Conservation (phyloP, 129 eudicot genomes). For the Tagetes patula region DNA sequence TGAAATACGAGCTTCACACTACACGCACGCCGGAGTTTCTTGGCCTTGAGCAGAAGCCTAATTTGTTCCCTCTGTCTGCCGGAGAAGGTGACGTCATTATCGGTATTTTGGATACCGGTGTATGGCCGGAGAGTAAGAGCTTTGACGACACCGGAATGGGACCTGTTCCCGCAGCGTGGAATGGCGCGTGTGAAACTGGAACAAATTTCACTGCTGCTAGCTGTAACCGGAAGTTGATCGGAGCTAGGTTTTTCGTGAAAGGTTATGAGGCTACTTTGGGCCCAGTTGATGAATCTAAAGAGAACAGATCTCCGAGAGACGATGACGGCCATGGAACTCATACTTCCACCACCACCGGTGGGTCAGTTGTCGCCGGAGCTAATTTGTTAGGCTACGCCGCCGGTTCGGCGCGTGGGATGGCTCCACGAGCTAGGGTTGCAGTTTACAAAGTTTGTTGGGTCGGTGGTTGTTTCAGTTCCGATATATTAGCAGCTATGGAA, state of each 20-base stretch:
- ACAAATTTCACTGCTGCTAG: conserved; percentile 51
- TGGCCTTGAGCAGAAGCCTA: conserved; percentile 59
- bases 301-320: conserved; percentile 80
- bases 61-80: conserved; percentile 48
- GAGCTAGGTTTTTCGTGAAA: conserved; percentile 69
- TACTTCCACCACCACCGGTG: conserved; percentile 88
- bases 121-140: conserved; percentile 96
- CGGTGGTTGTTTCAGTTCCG: conserved; percentile 95
- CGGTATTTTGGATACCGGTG: conserved; percentile 87
- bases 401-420: conserved; percentile 96
- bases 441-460: conserved; percentile 88
- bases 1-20: conserved; percentile 77
- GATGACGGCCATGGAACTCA: conserved; percentile 99
- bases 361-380: conserved; percentile 67
- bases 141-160: conserved; percentile 78
- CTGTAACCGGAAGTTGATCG: conserved; percentile 79
- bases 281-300: conserved; percentile 68
- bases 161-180: conserved; percentile 74
- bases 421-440: conserved; percentile 71
- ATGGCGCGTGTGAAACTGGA: conserved; percentile 70
- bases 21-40: conserved; percentile 87
- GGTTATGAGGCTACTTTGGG: conserved; percentile 80
- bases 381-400: conserved; percentile 73
- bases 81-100: conserved; percentile 56
- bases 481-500: conserved; percentile 80